A percentile compares a stretch with the other conserved stretches of the same genome.
Evolutionary conservation across 2,329 filamentous ascomycete species (phyloP).

Genomic region (Verticillium nonalfalfae): DNA sequence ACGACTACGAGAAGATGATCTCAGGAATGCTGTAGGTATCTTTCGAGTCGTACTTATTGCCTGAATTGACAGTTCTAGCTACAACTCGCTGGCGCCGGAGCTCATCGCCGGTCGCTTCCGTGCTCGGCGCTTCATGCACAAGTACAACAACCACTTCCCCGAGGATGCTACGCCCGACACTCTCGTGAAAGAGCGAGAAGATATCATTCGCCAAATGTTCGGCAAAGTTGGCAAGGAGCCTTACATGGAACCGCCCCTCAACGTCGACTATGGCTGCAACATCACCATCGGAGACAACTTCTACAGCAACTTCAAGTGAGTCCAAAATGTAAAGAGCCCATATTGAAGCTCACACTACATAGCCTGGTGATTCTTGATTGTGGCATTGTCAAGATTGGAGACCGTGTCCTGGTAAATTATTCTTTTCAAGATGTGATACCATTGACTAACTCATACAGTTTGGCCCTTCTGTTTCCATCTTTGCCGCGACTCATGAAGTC

Average conservation of each 20-base stretch:
- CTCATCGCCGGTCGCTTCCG: slow-evolving; percentile 44
- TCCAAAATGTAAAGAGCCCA: no score
- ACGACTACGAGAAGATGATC: slow-evolving; percentile 60
- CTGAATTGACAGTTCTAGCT: slow-evolving; percentile 24
- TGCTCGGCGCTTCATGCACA: slow-evolving; percentile 47
- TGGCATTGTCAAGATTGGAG: slow-evolving; percentile 62
- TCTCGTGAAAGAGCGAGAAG: slow-evolving; percentile 30
- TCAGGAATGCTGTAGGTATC: slow-evolving; percentile 50
- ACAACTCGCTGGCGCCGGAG: slow-evolving; percentile 41
- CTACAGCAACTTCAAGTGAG: slow-evolving; percentile 53
- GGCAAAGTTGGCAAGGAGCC: slow-evolving; percentile 42
- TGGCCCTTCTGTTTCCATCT: slow-evolving; percentile 66
- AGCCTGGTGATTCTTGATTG: slow-evolving; percentile 63
- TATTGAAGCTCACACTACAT: background rate
- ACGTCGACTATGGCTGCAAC: slow-evolving; percentile 61
- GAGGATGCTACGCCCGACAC: slow-evolving; percentile 33
- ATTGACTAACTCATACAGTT: slow-evolving; percentile 63
- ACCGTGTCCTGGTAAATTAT: slow-evolving; percentile 57
- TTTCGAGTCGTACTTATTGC: background rate
- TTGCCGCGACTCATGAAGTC: slow-evolving; percentile 64
- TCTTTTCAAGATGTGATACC: slow-evolving; percentile 60
- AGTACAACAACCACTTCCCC: slow-evolving; percentile 53
- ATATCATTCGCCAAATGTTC: slow-evolving; percentile 42
- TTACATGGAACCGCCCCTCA: slow-evolving; percentile 55
- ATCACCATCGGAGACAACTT: slow-evolving; percentile 55